These are phyloP conservation scores for Penicillium argentinense DNA, from an alignment of 495 filamentous ascomycete species.

Conservation along the genomic window DNA sequence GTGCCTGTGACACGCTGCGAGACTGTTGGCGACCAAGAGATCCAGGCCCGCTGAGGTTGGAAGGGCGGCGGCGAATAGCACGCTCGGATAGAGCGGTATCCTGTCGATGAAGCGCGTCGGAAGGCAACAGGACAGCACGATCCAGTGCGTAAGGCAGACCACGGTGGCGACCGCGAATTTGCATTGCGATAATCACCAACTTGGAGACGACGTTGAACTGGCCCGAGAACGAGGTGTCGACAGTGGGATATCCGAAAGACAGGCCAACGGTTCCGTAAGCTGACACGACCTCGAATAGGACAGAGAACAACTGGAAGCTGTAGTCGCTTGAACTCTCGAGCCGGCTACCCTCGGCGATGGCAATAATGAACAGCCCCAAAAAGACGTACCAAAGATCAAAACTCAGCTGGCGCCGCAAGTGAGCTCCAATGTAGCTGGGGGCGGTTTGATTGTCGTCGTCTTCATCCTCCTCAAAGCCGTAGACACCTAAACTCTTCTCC, in stretches of 20 bases:
- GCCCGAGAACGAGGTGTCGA: slow-evolving; percentile 75
- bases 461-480: slow-evolving; percentile 46
- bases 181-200: slow-evolving; percentile 90
- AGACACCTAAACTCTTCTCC: slow-evolving; percentile 87
- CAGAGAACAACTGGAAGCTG: slow-evolving; percentile 73
- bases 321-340: slow-evolving; percentile 56
- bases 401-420: slow-evolving; percentile 84
- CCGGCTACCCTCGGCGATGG: slow-evolving; percentile 72
- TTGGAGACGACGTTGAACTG: slow-evolving; percentile 83
- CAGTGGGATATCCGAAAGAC: slow-evolving; percentile 72
- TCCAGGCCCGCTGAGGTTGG: slow-evolving; percentile 48
- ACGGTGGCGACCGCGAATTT: slow-evolving; percentile 87
- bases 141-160: slow-evolving; percentile 91
- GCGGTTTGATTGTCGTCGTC: slow-evolving; percentile 51
- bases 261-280: slow-evolving; percentile 96
- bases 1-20: slow-evolving; percentile 21
- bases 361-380: slow-evolving; percentile 81
- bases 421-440: slow-evolving; percentile 79
- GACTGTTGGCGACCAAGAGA: slow-evolving; percentile 30
- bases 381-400: slow-evolving; percentile 97
- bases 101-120: slow-evolving; percentile 68
- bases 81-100: slow-evolving; percentile 62
- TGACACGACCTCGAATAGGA: slow-evolving; percentile 88
- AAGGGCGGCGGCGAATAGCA: slow-evolving; percentile 53
- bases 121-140: slow-evolving; percentile 81